A percentile compares a stretch with the other conserved stretches of the same genome.
phyloP scores from a whole-genome alignment of 129 eudicot species.

The Escallonia rubra region DNA sequence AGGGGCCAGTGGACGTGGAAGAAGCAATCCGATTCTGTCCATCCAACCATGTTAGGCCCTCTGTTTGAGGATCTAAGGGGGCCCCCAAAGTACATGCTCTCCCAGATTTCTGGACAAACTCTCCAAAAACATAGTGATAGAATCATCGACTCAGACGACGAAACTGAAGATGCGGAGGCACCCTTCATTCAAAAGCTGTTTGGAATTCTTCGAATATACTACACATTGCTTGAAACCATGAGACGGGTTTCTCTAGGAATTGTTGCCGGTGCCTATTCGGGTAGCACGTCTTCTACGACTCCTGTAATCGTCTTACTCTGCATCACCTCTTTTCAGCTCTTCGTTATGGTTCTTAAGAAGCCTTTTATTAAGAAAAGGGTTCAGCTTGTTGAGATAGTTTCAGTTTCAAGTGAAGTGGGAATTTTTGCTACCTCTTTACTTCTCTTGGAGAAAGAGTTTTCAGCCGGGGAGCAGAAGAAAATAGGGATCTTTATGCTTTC shows the following conservation, averaged over 20 bases:
- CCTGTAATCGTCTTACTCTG: conserved; percentile 57
- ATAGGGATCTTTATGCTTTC: conserved; percentile 59
- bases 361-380: conserved; percentile 88
- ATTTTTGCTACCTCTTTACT: conserved; percentile 53
- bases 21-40: conserved; percentile 32
- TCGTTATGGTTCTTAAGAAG: conserved; percentile 88
- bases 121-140: conserved; percentile 29
- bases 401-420: conserved; percentile 62
- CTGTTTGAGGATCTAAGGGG: conserved; percentile 90
- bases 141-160: conserved; percentile 91
- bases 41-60: conserved; percentile 62
- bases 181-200: conserved; percentile 79
- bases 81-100: conserved; percentile 97
- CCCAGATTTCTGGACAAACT: conserved; percentile 55
- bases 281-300: conserved; percentile 40
- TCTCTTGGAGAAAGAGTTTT: conserved; percentile 38
- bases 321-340: conserved; percentile 76
- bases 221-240: conserved; percentile 63
- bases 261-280: conserved; percentile 56
- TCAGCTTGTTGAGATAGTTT: conserved; percentile 78
- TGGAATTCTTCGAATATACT: conserved; percentile 85
- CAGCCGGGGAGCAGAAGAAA: conserved; percentile 34
- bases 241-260: conserved; percentile 70
- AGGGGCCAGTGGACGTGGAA: conserved; percentile 98
- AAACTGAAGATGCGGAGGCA: conserved; percentile 97